Base-by-base conservation (phyloP, 768 basidiomycete genomes). In the Boletus pseudo-olivaceus region DNA sequence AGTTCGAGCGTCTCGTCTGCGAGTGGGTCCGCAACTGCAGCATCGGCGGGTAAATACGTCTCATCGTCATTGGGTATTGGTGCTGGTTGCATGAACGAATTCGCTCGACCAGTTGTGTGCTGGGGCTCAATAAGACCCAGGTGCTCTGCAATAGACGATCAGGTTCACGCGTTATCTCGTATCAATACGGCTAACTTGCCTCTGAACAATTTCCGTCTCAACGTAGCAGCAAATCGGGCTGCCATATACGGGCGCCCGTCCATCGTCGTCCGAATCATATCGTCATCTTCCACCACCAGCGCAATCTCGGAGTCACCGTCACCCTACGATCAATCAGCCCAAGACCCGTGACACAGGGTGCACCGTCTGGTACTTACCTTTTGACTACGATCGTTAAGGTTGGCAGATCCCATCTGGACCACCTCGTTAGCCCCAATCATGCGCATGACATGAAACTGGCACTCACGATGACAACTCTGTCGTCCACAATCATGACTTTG, bases 291-390 rank as follows among this genome's bases (percentile, higher is more conserved):
- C 30, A 97, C 87, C 19, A 98, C 84, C 8, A 97, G 72, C 7
- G 90, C 91, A 58, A 98, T 96, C 73, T 98, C 97, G 1, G 93
- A 96, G 70, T 96, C 93, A 33, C 92, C 93, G 59, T 96, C 88
- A 26, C 95, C 95, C 84, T 88, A 44, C 14, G 58, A 47, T 6
- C 34, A n/a, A 35, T 58, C 30, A 68, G 49, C 45, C 26, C 30
- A 47, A 29, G 32, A 35, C 44, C 27, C 44, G 11, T n/a, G 33
- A 33, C 19, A 32, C 6, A 17, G 26, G 6, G 37, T 19, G 23
- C 4, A 37, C 14, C 33, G 20, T 27, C 15, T 20, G 9, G 8
- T 5, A 37, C 69, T 37, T 55, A 81, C 86, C 79, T 81, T 87
- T 71, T 92, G 90, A 50, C 84, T 87, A 14, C 92, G 84, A 63